Evolutionary conservation across 129 eudicot species (phyloP), one percentile per base, ranked within the genome.

Genomic region (Pseudognaphalium luteoalbum): DNA sequence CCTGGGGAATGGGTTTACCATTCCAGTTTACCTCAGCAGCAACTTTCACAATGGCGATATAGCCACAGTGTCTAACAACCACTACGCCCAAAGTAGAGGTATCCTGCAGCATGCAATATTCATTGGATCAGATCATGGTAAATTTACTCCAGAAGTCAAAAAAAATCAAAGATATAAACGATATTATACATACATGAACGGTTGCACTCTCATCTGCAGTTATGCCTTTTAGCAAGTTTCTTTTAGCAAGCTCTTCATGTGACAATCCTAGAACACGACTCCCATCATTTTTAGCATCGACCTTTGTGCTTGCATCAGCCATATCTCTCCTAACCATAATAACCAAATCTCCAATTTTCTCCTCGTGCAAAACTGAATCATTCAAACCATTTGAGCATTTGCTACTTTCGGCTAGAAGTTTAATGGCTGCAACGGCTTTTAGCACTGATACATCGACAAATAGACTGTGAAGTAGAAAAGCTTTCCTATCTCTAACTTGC

Each of bases 201-300:
- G 96, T 88, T 44, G 97, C 97, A 72, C 93, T 94, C 81, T 94
- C 98, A 69, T 94, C 98, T 60, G 97, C 98, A 22, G 97, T 94
- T 78, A 94, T 82, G 77, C 98, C 98, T 80, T 94, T 94, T 58
- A 94, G 85, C 82, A 94, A 79, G 84, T 94, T 94, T 76, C 97
- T 81, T 80, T 86, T 81, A 17, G 96, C 91, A 76, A 91, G 90
- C 80, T 91, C 96, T 77, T 87, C 96, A 5, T 73, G 83, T 62
- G 96, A 77, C 75, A 91, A 63, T 60, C 90, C 91, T 39, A 91
- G 91, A 77, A 91, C 96, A 76, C 35, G 89, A 78, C 82, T 84
- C 57, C 96, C 97, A 62, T 94, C 98, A 62, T 86, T 87, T 78
- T 94, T 94, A 64, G 85, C 81, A 74, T 91, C 98, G 82, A 83